Conservation (phyloP, 257 asterid genomes). For the Solanum virginianum region DNA sequence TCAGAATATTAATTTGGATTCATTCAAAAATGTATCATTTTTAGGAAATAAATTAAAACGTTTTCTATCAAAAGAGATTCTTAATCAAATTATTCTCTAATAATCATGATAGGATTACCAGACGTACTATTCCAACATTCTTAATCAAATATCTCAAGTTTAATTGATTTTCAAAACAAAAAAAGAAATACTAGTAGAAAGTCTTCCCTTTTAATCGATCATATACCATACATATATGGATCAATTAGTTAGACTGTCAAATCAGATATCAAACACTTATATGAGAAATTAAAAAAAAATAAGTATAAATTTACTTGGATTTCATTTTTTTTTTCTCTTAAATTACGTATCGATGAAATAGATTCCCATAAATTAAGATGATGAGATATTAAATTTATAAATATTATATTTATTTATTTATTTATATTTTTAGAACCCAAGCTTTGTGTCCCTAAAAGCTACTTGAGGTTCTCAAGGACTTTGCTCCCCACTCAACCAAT, state of each 20-base stretch:
- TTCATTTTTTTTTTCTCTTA: not conserved
- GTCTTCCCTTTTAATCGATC: not conserved
- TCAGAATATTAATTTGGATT: not conserved
- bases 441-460: constrained; percentile 17
- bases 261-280: not conserved
- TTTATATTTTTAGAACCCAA: not conserved
- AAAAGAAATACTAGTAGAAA: not conserved
- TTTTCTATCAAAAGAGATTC: not conserved
- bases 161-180: not conserved
- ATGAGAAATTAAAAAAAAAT: not conserved
- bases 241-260: too few relatives aligned
- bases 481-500: constrained; percentile 40
- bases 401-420: not conserved
- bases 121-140: not conserved
- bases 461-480: constrained; percentile 19
- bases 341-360: not conserved
- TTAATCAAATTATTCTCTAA: not conserved
- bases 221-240: not conserved
- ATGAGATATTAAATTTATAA: not conserved
- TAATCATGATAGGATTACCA: not conserved
- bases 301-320: not conserved
- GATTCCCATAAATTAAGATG: not conserved
- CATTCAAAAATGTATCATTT: not conserved
- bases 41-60: not conserved
- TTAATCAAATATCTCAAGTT: not conserved